These are phyloP conservation scores for Echria macrotheca DNA, from an alignment of 495 filamentous ascomycete species.

Conservation along the genomic window DNA sequence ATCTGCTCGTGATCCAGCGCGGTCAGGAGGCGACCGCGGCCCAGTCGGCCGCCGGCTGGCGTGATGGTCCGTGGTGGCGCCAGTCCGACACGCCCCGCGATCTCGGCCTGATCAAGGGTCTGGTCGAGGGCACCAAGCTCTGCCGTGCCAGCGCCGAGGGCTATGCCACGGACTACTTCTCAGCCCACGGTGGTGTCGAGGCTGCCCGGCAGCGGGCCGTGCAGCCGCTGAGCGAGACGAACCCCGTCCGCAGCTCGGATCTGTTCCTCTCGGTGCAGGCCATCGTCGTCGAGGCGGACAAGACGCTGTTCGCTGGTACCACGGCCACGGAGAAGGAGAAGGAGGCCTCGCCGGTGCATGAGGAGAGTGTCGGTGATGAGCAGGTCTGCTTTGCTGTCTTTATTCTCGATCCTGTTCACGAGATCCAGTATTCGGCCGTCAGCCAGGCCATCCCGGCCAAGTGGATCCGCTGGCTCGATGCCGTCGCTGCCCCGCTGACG, in stretches of 20 bases:
- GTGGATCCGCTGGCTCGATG: constrained; percentile 92
- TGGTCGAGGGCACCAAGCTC: constrained; percentile 84
- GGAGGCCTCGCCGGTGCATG: constrained; percentile 42
- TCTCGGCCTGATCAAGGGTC: constrained; percentile 72
- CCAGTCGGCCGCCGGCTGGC: constrained; percentile 59
- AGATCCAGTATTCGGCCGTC: constrained; percentile 77
- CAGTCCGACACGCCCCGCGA: constrained; percentile 62
- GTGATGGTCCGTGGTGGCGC: constrained; percentile 95
- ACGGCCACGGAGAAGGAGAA: constrained; percentile 45
- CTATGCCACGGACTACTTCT: constrained; percentile 78
- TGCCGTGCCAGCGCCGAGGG: constrained; percentile 80
- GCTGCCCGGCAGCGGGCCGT: constrained; percentile 71
- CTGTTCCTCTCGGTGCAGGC: constrained; percentile 95
- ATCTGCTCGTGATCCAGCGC: constrained; percentile 92
- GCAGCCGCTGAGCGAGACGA: constrained; percentile 68
- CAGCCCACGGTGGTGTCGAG: constrained; percentile 69
- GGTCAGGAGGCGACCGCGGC: constrained; percentile 71
- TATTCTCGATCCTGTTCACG: constrained; percentile 87
- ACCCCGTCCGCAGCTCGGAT: constrained; percentile 85
- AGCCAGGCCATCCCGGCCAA: constrained; percentile 78
- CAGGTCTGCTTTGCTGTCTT: constrained; percentile 83
- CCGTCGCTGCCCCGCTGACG: constrained; percentile 49
- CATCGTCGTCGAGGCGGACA: constrained; percentile 54
- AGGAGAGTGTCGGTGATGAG: constrained; percentile 45
- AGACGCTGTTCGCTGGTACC: constrained; percentile 59